A percentile compares a stretch with the other conserved stretches of the same genome.
phyloP scores from a whole-genome alignment of 2,329 filamentous ascomycete genomes.

The Blastomyces emzantsi region DNA sequence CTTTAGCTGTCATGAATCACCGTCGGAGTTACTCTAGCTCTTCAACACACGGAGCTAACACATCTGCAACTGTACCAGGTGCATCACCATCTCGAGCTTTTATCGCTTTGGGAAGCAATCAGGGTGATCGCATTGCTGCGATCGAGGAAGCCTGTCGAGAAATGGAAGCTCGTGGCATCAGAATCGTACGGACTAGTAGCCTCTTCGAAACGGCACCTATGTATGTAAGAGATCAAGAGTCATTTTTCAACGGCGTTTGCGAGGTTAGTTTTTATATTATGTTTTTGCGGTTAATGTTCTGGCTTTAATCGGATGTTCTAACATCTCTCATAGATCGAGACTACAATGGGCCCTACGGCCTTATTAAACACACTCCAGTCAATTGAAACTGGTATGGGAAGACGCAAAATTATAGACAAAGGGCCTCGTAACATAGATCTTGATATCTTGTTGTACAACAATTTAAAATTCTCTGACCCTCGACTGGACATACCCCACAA shows the following conservation, averaged over 20 bases:
- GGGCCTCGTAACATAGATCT: constrained; percentile 91
- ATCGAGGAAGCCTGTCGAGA: constrained; percentile 75
- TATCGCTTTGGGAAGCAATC: constrained; percentile 85
- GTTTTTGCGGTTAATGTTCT: constrained; percentile 8
- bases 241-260: constrained; percentile 86
- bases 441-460: constrained; percentile 77
- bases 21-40: constrained; percentile 11
- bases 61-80: constrained; percentile 1
- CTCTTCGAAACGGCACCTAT: constrained; percentile 95
- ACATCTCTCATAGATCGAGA: constrained; percentile 58
- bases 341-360: constrained; percentile 61
- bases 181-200: constrained; percentile 68
- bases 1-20: constrained; percentile 4
- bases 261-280: constrained; percentile 53
- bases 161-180: constrained; percentile 66
- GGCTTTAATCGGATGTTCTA: not conserved
- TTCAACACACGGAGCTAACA: constrained; percentile 24
- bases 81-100: constrained; percentile 45
- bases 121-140: constrained; percentile 74
- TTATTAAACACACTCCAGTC: constrained; percentile 73
- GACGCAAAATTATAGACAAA: constrained; percentile 81
- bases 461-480: constrained; percentile 55
- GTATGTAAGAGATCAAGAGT: constrained; percentile 84
- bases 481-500: constrained; percentile 77
- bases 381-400: constrained; percentile 71